A percentile compares a stretch with the other conserved stretches of the same genome.
Conservation (phyloP, 371 early-diverging fungal genomes). For the Saksenaea vasiformis region DNA sequence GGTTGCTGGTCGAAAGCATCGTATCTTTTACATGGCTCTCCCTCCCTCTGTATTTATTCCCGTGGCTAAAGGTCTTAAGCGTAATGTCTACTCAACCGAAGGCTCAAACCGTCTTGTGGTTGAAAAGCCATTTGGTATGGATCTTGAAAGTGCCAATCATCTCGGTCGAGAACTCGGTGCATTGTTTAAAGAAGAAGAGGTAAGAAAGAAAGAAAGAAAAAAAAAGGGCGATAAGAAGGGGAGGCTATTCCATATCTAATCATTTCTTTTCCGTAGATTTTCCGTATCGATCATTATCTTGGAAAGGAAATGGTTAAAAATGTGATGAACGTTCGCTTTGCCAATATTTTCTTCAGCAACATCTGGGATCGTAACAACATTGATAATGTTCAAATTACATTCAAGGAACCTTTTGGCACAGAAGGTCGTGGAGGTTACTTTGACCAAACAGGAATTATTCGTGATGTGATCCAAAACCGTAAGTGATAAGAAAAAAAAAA, state of each 20-base stretch:
- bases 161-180: constrained; percentile 72
- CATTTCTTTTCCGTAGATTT: constrained; percentile 79
- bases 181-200: constrained; percentile 83
- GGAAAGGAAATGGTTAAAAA: constrained; percentile 99
- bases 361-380: constrained; percentile 92
- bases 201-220: constrained; percentile 14
- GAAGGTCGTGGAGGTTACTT: constrained; percentile 99
- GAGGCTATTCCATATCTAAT: not conserved
- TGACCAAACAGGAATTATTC: constrained; percentile 99
- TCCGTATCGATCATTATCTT: constrained; percentile 98
- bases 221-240: not conserved
- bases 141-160: constrained; percentile 74
- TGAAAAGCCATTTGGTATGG: constrained; percentile 98
- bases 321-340: constrained; percentile 91
- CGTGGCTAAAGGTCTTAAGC: constrained; percentile 78
- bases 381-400: constrained; percentile 96
- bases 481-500: constrained; percentile 24
- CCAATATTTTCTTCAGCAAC: constrained; percentile 91
- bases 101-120: constrained; percentile 84
- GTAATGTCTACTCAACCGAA: constrained; percentile 59
- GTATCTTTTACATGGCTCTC: constrained; percentile 93
- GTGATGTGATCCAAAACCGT: constrained; percentile 99
- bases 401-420: constrained; percentile 98
- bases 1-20: constrained; percentile 27
- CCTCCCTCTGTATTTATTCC: constrained; percentile 95